Percentiles rank a stretch among this genome's conserved stretches.
phyloP scores from a whole-genome alignment of 2,329 filamentous ascomycete species.

The Claviceps purpurea region DNA sequence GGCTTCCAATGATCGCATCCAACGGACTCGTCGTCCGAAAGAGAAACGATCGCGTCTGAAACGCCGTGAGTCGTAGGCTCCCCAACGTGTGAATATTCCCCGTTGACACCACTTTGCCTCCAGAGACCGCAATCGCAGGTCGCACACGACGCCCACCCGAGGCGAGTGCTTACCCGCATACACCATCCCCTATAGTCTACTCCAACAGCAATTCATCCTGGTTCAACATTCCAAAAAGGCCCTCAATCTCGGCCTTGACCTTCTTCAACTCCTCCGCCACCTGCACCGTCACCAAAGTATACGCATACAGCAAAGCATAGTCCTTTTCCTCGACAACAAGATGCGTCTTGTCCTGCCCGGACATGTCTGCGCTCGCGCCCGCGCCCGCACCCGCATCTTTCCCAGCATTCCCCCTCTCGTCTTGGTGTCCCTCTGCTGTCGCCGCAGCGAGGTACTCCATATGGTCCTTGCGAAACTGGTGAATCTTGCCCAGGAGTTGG shows the following conservation, averaged over 20 bases:
- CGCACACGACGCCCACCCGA: no score
- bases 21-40: no score
- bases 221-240: constrained; percentile 48
- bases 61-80: no score
- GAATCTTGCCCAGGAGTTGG: constrained; percentile 72
- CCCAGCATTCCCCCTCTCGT: constrained; percentile 4
- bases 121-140: no score
- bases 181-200: constrained; percentile 16
- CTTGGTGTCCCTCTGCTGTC: not conserved
- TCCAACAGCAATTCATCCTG: constrained; percentile 45
- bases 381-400: constrained; percentile 8
- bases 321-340: constrained; percentile 56
- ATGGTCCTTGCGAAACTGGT: constrained; percentile 67
- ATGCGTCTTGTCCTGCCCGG: constrained; percentile 3
- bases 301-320: constrained; percentile 86
- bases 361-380: constrained; percentile 7
- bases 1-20: no score
- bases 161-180: no score
- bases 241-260: constrained; percentile 48
- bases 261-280: constrained; percentile 50
- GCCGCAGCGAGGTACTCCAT: constrained; percentile 16
- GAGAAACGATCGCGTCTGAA: no score
- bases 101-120: no score
- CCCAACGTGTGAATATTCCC: no score
- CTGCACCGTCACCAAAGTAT: constrained; percentile 57